These are phyloP conservation scores for Alternaria longipes DNA, from an alignment of 2,329 filamentous ascomycete genomes.

Conservation along the genomic window DNA sequence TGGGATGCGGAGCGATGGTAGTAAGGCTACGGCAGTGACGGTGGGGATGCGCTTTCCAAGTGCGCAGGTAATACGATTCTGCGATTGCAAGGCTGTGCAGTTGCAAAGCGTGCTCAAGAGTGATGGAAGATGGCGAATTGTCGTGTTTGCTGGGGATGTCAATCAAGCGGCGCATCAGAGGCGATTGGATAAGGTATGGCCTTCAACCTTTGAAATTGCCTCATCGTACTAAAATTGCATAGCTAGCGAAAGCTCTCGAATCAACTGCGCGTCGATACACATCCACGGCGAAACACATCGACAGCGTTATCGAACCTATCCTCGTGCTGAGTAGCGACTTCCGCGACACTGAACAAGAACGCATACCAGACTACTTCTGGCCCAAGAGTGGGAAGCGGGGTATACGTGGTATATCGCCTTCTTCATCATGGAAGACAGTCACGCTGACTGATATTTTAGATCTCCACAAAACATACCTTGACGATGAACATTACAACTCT, in stretches of 20 bases:
- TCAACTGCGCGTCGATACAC: slow-evolving; percentile 56
- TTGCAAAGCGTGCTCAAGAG: slow-evolving; percentile 60
- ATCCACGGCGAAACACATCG: slow-evolving; percentile 54
- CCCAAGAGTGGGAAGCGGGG: slow-evolving; percentile 65
- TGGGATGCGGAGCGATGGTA: slow-evolving; percentile 39
- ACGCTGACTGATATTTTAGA: slow-evolving; percentile 49
- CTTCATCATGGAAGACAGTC: neutral
- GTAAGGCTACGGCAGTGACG: slow-evolving; percentile 49
- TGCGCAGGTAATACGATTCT: slow-evolving; percentile 67
- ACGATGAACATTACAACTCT: slow-evolving; percentile 64
- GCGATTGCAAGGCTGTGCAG: slow-evolving; percentile 67
- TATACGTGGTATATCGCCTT: slow-evolving; percentile 58
- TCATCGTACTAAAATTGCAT: neutral
- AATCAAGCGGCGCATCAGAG: slow-evolving; percentile 27
- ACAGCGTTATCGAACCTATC: slow-evolving; percentile 66
- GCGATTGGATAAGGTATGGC: slow-evolving; percentile 53
- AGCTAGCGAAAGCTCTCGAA: slow-evolving; percentile 35
- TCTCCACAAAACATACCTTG: slow-evolving; percentile 68
- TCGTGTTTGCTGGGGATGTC: slow-evolving; percentile 61
- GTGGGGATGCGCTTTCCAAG: slow-evolving; percentile 63
- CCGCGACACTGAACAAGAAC: slow-evolving; percentile 58
- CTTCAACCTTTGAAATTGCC: neutral
- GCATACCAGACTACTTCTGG: slow-evolving; percentile 66
- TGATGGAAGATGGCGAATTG: slow-evolving; percentile 62
- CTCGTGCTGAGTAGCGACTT: slow-evolving; percentile 63